Evolutionary conservation across 352 stramenopile species (phyloP).

Genomic region (Elongisporangium prolatum): DNA sequence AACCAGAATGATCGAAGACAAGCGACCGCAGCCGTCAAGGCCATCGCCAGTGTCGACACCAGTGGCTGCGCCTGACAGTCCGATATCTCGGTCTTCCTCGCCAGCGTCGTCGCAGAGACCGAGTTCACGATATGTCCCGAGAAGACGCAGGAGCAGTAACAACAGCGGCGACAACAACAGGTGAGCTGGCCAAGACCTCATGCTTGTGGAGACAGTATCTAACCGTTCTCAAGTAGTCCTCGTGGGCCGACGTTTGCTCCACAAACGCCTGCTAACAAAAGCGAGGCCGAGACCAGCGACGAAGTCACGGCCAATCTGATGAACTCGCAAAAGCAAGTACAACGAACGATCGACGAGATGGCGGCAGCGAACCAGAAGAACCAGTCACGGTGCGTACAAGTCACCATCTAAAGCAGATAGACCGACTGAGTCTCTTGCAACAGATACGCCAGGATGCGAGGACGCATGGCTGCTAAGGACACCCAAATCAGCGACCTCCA

Average conservation of each 20-base stretch:
- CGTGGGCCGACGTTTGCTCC: neutral
- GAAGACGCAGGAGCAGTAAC: constrained; percentile 5
- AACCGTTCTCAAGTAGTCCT: neutral
- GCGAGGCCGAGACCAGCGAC: constrained; percentile 19
- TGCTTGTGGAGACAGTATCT: neutral
- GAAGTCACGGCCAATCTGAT: constrained; percentile 6
- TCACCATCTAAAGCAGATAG: neutral
- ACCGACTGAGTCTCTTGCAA: neutral
- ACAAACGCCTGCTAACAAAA: constrained; percentile 8
- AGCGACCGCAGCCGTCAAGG: constrained; percentile 7
- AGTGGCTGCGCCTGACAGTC: neutral
- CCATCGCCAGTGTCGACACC: constrained; percentile 11
- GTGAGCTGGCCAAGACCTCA: neutral
- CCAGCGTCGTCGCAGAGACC: neutral
- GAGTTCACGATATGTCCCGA: neutral
- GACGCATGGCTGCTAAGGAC: constrained; percentile 22
- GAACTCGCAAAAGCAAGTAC: constrained; percentile 21
- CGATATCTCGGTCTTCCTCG: neutral
- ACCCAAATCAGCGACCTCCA: constrained; percentile 23
- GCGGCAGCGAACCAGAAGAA: constrained; percentile 35
- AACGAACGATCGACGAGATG: constrained; percentile 31
- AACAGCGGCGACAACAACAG: constrained; percentile 6
- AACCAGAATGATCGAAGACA: constrained; percentile 1
- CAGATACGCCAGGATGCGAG: constrained; percentile 28
- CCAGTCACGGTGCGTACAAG: constrained; percentile 23